A percentile compares a stretch with the other conserved stretches of the same genome.
Evolutionary conservation across 2,329 filamentous ascomycete genomes (phyloP).

Genomic region (Nigrospora osmanthi): DNA sequence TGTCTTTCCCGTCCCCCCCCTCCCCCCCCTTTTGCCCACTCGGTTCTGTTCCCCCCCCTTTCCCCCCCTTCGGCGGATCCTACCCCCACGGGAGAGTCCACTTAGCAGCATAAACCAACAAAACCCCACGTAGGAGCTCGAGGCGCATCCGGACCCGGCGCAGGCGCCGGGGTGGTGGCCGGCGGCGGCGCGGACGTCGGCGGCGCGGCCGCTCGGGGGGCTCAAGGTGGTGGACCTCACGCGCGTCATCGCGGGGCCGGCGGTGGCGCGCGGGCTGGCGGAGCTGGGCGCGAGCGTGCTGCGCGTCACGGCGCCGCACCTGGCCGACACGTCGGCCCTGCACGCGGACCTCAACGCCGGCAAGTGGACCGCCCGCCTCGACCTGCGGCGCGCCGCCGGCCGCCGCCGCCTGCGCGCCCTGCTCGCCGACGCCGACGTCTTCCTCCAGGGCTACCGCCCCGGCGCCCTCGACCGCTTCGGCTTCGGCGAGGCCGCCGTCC

Average conservation of each 20-base stretch:
- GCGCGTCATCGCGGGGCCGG: slow-evolving; percentile 39
- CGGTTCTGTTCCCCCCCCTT: too few relatives aligned
- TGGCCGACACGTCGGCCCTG: slow-evolving; percentile 30
- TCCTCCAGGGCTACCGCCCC: slow-evolving; percentile 41
- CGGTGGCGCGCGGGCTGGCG: slow-evolving; percentile 31
- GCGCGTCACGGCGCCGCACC: slow-evolving; percentile 28
- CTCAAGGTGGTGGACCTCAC: slow-evolving; percentile 39
- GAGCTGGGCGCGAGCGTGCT: slow-evolving; percentile 39
- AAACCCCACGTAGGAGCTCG: slow-evolving; percentile 11
- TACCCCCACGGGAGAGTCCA: too few relatives aligned
- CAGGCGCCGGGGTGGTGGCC: slow-evolving; percentile 33
- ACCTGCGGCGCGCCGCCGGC: slow-evolving; percentile 32
- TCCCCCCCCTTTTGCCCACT: too few relatives aligned
- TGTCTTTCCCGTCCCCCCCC: too few relatives aligned
- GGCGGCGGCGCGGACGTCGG: slow-evolving; percentile 11
- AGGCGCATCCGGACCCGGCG: slow-evolving; percentile 9
- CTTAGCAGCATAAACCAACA: too few relatives aligned
- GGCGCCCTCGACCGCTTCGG: slow-evolving; percentile 37
- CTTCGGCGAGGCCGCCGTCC: slow-evolving; percentile 29
- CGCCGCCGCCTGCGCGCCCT: too few relatives aligned
- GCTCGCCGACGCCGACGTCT: slow-evolving; percentile 38
- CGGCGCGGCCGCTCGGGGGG: slow-evolving; percentile 33
- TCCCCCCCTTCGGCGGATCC: too few relatives aligned
- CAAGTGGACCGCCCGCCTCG: slow-evolving; percentile 36
- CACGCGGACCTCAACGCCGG: slow-evolving; percentile 41